Base-by-base conservation (phyloP, 2,329 filamentous ascomycete species). In the Paracamarosporium sp. region DNA sequence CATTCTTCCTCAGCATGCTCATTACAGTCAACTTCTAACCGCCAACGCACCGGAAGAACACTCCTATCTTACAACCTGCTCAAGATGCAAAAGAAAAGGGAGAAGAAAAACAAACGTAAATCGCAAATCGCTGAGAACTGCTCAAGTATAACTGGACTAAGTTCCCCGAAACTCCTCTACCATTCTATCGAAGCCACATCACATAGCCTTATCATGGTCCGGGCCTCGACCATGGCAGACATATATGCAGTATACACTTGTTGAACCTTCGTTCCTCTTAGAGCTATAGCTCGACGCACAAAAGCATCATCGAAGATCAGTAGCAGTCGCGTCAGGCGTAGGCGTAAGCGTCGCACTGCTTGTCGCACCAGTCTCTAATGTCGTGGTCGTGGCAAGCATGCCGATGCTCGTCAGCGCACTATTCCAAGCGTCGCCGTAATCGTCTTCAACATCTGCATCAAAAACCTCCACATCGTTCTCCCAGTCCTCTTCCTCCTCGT, bases 401-500 rank as follows among this genome's bases (percentile, higher is more conserved):
- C 36, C 53, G 33, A 20, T 43, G 33, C 17, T 33, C 38, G 28
- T 31, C 31, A 17, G 38, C 15, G 12, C 20, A n/a, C 13, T 43
- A 6, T 31, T 35, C 28, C 40, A 30, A 17, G 38, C 35, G 35
- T 45, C 40, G 40, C 5, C 40, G 52, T 55, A 38, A 44, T 53
- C 40, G 28, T 46, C 40, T 27, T 36, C 40, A 25, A 13, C n/a
- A n/a, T 52, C 24, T 38, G 57, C 55, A 31, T 55, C 40, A 31
- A 45, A 57, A 48, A 47, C 40, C 15, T 51, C 64, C 44, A 61
- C 50, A 22, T 73, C 69, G 8, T 71, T 65, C 41, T 69, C 69
- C 67, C 70, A 75, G 12, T 73, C 73, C 7, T 63, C 61, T 35
- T 63, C 64, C 2, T 64, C 66, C 48, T 75, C 76, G 13, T 78